A percentile compares a stretch with the other conserved stretches of the same genome.
Conservation (phyloP, 164 flowering plant species). For the Malania oleifera region DNA sequence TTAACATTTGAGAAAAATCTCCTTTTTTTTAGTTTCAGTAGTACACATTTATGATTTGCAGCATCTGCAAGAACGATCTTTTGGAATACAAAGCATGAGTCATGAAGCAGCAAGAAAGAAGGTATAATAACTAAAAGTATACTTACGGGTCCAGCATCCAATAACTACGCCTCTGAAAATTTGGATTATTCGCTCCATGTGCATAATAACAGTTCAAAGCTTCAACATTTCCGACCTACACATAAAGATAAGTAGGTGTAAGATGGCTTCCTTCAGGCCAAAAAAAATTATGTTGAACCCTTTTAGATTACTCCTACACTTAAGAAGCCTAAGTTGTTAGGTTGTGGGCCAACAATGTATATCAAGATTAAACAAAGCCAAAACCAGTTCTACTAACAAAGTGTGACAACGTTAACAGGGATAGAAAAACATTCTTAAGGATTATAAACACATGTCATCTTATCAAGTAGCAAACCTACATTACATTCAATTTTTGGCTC, state of each 20-base stretch:
- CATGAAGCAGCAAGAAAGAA: background rate
- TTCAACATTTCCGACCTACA: slow-evolving; percentile 87
- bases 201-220: slow-evolving; percentile 97
- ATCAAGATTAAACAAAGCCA: background rate
- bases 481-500: no score
- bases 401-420: slow-evolving; percentile 4
- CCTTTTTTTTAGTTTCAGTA: no score
- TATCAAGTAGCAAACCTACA: background rate
- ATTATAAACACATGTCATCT: no score
- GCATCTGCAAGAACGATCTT: background rate
- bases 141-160: slow-evolving; percentile 98
- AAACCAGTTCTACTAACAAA: slow-evolving; percentile 1
- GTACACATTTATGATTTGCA: no score
- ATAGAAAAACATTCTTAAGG: background rate
- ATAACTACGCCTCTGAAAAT: slow-evolving; percentile 90
- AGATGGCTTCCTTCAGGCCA: no score
- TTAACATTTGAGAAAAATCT: no score
- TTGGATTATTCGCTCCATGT: slow-evolving; percentile 74
- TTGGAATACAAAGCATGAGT: background rate
- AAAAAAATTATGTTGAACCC: no score
- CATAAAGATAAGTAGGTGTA: slow-evolving; percentile 14
- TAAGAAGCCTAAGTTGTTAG: no score
- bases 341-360: no score
- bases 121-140: slow-evolving; percentile 2
- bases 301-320: no score